These are phyloP conservation scores for Begonia fuchsioides DNA, from an alignment of 306 rosid species.

Conservation along the genomic window DNA sequence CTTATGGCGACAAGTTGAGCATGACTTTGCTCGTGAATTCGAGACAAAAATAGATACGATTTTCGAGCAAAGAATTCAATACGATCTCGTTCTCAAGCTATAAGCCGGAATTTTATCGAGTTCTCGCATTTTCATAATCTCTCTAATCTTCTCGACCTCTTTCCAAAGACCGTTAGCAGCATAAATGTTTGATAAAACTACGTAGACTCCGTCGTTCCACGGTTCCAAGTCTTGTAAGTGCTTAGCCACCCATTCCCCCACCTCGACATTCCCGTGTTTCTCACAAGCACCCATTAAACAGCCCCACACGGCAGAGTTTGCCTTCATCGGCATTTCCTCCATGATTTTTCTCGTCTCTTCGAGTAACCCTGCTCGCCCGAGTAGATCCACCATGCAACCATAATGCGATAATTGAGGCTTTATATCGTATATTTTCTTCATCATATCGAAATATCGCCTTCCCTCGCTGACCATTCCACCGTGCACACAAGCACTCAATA, in stretches of 20 bases:
- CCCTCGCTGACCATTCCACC: slow-evolving; percentile 60
- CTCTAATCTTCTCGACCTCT: slow-evolving; percentile 47
- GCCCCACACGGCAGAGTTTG: slow-evolving; percentile 56
- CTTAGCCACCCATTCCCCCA: slow-evolving; percentile 73
- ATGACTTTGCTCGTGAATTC: no score
- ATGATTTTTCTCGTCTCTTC: slow-evolving; percentile 34
- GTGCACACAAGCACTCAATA: slow-evolving; percentile 66
- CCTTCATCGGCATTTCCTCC: slow-evolving; percentile 70
- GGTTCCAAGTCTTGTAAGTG: slow-evolving; percentile 64
- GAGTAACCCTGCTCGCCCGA: no score
- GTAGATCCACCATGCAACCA: no score
- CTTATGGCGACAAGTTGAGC: no score
- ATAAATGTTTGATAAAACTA: slow-evolving; percentile 59
- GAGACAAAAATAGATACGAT: no score
- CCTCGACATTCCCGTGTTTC: slow-evolving; percentile 53
- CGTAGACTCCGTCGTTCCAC: slow-evolving; percentile 58
- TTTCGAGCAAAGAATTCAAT: slow-evolving; percentile 13
- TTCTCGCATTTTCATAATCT: slow-evolving; percentile 30
- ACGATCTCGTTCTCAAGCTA: slow-evolving; percentile 36
- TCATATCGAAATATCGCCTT: slow-evolving; percentile 44
- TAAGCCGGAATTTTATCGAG: slow-evolving; percentile 58
- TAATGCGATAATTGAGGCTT: no score
- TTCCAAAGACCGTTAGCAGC: slow-evolving; percentile 61
- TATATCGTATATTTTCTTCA: slow-evolving; percentile 20
- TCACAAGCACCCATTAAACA: slow-evolving; percentile 75